A percentile compares a stretch with the other conserved stretches of the same genome.
These are phyloP conservation scores for Boletus subparvulus DNA, from an alignment of 768 basidiomycete species.

Conservation along the genomic window DNA sequence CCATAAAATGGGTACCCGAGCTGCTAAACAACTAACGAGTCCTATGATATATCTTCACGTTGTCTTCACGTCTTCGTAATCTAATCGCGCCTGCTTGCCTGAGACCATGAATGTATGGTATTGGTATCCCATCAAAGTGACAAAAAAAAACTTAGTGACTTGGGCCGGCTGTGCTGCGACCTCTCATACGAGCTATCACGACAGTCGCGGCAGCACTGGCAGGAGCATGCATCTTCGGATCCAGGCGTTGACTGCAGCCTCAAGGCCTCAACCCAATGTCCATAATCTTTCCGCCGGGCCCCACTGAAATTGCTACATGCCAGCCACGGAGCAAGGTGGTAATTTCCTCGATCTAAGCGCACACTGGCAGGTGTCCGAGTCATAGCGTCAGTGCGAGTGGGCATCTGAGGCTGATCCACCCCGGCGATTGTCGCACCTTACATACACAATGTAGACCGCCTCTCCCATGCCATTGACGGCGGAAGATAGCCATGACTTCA, in stretches of 20 bases:
- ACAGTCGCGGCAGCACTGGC: too few species aligned
- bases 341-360: slow-evolving; percentile 14
- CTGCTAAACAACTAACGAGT: too few species aligned
- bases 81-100: too few species aligned
- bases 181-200: neutral
- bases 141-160: too few species aligned
- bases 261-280: neutral
- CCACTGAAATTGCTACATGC: neutral
- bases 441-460: slow-evolving; percentile 53
- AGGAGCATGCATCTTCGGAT: too few species aligned
- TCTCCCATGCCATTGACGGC: slow-evolving; percentile 85
- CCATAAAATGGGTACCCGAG: too few species aligned
- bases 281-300: neutral
- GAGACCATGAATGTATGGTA: too few species aligned
- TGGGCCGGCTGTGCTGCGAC: slow-evolving; percentile 10
- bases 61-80: too few species aligned
- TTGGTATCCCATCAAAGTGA: too few species aligned
- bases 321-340: neutral
- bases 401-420: neutral
- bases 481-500: slow-evolving; percentile 87
- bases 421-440: neutral
- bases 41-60: too few species aligned
- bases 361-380: too few species aligned
- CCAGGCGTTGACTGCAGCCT: neutral
- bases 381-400: too few species aligned